Conservation (phyloP, 768 basidiomycete genomes). For the Hericium coralloides region DNA sequence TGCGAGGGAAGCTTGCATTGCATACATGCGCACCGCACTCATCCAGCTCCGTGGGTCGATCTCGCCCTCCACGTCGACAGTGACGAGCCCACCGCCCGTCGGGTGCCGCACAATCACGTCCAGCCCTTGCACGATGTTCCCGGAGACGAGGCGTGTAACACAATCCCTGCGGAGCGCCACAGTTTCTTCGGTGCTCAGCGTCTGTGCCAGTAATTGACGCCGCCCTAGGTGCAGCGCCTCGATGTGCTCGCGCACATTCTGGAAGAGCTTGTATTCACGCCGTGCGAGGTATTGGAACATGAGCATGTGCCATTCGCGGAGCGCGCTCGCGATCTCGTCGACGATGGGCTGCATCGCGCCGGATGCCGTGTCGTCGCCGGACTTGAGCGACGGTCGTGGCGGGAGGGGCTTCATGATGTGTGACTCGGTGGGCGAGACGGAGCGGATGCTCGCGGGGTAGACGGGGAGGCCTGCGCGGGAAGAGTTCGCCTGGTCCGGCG, state of each 20-base stretch:
- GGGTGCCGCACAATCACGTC: slow-evolving; percentile 97
- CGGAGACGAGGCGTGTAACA: slow-evolving; percentile 77
- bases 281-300: slow-evolving; percentile 88
- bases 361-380: slow-evolving; percentile 86
- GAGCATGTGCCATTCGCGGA: slow-evolving; percentile 91
- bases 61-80: slow-evolving; percentile 83
- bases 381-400: slow-evolving; percentile 89
- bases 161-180: slow-evolving; percentile 75
- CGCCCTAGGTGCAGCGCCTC: slow-evolving; percentile 89
- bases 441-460: slow-evolving; percentile 65
- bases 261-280: slow-evolving; percentile 86
- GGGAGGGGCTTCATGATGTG: slow-evolving; percentile 66
- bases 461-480: slow-evolving; percentile 66
- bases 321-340: slow-evolving; percentile 93
- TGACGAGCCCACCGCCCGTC: slow-evolving; percentile 80
- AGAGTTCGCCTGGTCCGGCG: slow-evolving; percentile 66
- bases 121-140: slow-evolving; percentile 86
- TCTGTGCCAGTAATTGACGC: slow-evolving; percentile 81
- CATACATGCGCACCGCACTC: slow-evolving; percentile 85
- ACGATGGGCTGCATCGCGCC: slow-evolving; percentile 84
- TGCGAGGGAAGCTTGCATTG: slow-evolving; percentile 78
- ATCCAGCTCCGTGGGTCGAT: slow-evolving; percentile 78
- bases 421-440: slow-evolving; percentile 53
- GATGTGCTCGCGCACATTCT: slow-evolving; percentile 79
- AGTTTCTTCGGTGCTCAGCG: slow-evolving; percentile 82